These are phyloP conservation scores for Akanthomyces dipterigenus DNA, from an alignment of 2,329 filamentous ascomycete species.

Conservation along the genomic window DNA sequence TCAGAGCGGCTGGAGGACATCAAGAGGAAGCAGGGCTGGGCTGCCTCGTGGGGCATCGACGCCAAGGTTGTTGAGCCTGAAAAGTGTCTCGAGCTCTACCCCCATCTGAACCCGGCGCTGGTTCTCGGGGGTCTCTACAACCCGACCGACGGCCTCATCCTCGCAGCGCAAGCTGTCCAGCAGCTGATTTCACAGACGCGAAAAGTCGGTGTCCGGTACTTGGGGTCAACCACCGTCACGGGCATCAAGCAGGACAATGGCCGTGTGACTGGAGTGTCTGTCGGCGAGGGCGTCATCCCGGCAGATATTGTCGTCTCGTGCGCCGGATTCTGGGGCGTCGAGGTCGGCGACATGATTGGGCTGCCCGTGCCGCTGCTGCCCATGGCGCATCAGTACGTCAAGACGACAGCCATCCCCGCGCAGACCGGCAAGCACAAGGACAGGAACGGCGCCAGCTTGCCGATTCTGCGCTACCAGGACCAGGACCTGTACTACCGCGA, in stretches of 20 bases:
- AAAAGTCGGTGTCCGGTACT: constrained; percentile 51
- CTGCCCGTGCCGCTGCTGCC: constrained; percentile 52
- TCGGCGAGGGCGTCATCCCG: constrained; percentile 39
- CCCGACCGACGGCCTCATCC: constrained; percentile 53
- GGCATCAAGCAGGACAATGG: constrained; percentile 44
- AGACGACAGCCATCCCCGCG: constrained; percentile 47
- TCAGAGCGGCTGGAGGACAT: constrained; percentile 51
- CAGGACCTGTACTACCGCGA: constrained; percentile 59
- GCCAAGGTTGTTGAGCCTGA: constrained; percentile 43
- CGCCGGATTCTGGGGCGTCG: constrained; percentile 60
- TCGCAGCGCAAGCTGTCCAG: constrained; percentile 56
- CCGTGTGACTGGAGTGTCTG: constrained; percentile 50
- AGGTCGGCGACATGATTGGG: constrained; percentile 55
- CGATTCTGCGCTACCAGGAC: constrained; percentile 57
- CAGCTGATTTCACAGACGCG: constrained; percentile 52
- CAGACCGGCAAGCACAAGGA: constrained; percentile 28
- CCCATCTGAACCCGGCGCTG: constrained; percentile 43
- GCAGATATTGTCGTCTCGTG: constrained; percentile 58
- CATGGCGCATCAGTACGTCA: constrained; percentile 57
- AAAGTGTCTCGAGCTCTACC: constrained; percentile 47
- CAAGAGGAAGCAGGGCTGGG: constrained; percentile 56
- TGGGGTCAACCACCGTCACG: constrained; percentile 49
- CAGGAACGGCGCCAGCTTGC: constrained; percentile 44
- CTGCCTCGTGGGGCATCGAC: constrained; percentile 54
- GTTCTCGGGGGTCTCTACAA: constrained; percentile 55